Percentiles rank a stretch among this genome's conserved stretches.
Evolutionary conservation across 495 filamentous ascomycete genomes (phyloP).

Genomic region (Lasiosphaeria ovina): DNA sequence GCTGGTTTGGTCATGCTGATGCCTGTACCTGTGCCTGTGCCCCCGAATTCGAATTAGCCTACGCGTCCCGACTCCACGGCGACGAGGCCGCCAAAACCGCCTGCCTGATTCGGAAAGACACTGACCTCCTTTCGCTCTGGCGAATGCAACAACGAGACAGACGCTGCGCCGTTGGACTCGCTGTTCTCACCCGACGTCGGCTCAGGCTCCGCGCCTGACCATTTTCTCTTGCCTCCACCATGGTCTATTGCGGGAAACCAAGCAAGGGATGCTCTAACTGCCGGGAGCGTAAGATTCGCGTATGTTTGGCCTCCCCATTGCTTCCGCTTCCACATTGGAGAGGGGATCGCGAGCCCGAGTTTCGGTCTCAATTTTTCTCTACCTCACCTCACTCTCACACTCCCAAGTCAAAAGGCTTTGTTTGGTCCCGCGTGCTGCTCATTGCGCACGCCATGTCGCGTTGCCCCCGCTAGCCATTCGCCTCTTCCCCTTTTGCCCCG

Average conservation of each 20-base stretch:
- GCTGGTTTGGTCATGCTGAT: background rate
- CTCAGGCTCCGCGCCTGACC: conserved; percentile 4
- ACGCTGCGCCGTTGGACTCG: conserved; percentile 5
- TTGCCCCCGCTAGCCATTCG: no score
- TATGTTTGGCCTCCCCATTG: conserved; percentile 19
- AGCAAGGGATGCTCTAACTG: conserved; percentile 68
- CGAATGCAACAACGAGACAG: conserved; percentile 4
- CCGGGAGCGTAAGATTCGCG: conserved; percentile 50
- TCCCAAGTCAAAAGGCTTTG: no score
- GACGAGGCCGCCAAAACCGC: background rate
- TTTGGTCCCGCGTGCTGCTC: no score
- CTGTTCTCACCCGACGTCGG: background rate
- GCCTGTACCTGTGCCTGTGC: conserved; percentile 1
- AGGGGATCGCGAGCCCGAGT: no score
- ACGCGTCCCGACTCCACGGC: background rate
- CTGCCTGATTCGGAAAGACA: background rate
- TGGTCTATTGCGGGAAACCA: conserved; percentile 74
- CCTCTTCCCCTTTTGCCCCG: background rate
- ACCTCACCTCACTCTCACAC: no score
- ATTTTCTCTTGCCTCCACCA: conserved; percentile 29
- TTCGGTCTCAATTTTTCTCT: no score
- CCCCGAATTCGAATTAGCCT: background rate
- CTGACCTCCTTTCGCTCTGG: background rate
- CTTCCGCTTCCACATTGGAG: background rate
- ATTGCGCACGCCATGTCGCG: no score